Evolutionary conservation across 352 stramenopile species (phyloP).

Genomic region (Phytophthora melonis): DNA sequence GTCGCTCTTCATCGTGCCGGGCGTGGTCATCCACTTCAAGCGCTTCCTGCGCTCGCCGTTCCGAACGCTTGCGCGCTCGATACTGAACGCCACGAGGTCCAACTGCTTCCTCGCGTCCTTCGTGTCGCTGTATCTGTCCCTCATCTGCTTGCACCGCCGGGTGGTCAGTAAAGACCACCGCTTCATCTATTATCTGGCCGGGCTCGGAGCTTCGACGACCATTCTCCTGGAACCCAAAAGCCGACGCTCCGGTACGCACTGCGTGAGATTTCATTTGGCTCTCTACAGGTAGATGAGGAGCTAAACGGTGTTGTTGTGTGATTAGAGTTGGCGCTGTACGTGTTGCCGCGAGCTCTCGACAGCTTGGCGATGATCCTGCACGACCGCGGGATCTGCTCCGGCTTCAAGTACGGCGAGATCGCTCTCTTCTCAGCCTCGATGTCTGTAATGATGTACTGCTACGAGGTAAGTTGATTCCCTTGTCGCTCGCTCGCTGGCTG

Average conservation of each 20-base stretch:
- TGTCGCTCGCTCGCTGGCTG: background rate
- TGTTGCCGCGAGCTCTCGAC: conserved; percentile 79
- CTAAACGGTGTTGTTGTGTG: conserved; percentile 14
- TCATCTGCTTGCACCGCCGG: conserved; percentile 68
- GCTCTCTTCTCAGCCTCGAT: conserved; percentile 83
- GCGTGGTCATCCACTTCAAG: conserved; percentile 85
- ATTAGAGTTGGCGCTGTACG: conserved; percentile 81
- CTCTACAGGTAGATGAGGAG: background rate
- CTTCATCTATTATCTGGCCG: conserved; percentile 80
- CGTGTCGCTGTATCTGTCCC: conserved; percentile 72
- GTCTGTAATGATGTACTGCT: conserved; percentile 87
- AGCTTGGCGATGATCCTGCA: conserved; percentile 81
- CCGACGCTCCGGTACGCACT: conserved; percentile 68
- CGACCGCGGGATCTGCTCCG: conserved; percentile 73
- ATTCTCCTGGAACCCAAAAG: conserved; percentile 86
- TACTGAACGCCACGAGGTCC: conserved; percentile 75
- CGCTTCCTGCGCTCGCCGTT: conserved; percentile 75
- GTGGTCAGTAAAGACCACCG: conserved; percentile 73
- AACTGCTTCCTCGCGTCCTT: conserved; percentile 84
- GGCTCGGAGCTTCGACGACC: conserved; percentile 66
- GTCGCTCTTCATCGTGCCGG: conserved; percentile 87
- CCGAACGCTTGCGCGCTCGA: conserved; percentile 58
- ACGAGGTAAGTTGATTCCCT: conserved; percentile 61
- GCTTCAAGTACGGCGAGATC: conserved; percentile 75
- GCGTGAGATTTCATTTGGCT: conserved; percentile 1